Percentiles rank a stretch among this genome's conserved stretches.
These are phyloP conservation scores for Geosmithia morbida DNA, from an alignment of 2,329 filamentous ascomycete species.

Conservation along the genomic window DNA sequence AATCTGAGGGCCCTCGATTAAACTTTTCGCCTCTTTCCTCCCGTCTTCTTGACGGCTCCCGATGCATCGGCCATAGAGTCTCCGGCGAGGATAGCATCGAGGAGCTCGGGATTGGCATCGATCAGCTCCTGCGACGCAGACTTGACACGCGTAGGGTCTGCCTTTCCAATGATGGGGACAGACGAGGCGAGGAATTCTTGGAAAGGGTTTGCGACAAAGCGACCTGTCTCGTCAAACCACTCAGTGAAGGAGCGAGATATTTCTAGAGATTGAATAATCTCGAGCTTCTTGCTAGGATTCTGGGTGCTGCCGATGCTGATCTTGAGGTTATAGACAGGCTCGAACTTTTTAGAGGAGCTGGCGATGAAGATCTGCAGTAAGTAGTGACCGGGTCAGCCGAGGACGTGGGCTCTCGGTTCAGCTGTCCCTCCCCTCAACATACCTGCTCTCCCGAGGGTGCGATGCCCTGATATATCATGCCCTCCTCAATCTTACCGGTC, in stretches of 20 bases:
- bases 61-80: slow-evolving; percentile 14
- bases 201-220: slow-evolving; percentile 62
- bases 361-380: slow-evolving; percentile 51
- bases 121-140: slow-evolving; percentile 19
- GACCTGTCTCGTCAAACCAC: slow-evolving; percentile 64
- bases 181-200: slow-evolving; percentile 62
- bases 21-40: slow-evolving; percentile 31
- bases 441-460: slow-evolving; percentile 53
- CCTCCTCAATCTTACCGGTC: slow-evolving; percentile 73
- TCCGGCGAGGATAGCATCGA: slow-evolving; percentile 28
- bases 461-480: slow-evolving; percentile 64
- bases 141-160: slow-evolving; percentile 45
- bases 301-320: slow-evolving; percentile 33
- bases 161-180: slow-evolving; percentile 49
- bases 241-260: slow-evolving; percentile 52
- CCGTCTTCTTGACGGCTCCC: slow-evolving; percentile 21
- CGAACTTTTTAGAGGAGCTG: slow-evolving; percentile 62
- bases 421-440: slow-evolving; percentile 1
- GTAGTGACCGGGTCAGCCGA: neutral
- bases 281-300: slow-evolving; percentile 8
- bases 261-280: slow-evolving; percentile 27
- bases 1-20: slow-evolving; percentile 6
- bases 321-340: slow-evolving; percentile 65
- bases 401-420: neutral
- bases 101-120: slow-evolving; percentile 27